Percentiles rank a stretch among this genome's conserved stretches.
Evolutionary conservation across 345 rosid genomes (phyloP).

Genomic region (Salix koriyanagi): DNA sequence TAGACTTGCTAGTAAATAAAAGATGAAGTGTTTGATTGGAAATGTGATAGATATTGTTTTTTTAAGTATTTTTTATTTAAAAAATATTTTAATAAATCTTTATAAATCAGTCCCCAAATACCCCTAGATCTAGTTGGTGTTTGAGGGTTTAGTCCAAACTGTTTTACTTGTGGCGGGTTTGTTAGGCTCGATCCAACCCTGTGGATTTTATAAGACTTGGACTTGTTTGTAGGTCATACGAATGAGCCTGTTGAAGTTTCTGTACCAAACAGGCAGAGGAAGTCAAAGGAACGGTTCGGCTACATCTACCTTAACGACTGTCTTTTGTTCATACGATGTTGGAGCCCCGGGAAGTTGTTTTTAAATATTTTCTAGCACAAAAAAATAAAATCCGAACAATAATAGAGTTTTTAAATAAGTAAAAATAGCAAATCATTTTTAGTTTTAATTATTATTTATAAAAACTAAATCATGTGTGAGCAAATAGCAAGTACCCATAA

Average conservation of each 20-base stretch:
- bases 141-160: not conserved
- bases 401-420: too few relatives aligned
- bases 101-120: too few relatives aligned
- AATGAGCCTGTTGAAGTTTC: not conserved
- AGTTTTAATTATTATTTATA: too few relatives aligned
- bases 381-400: too few relatives aligned
- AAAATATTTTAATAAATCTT: too few relatives aligned
- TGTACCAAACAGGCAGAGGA: slow-evolving; percentile 10
- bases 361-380: too few relatives aligned
- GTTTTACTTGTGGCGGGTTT: not conserved
- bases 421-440: too few relatives aligned
- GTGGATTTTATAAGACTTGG: not conserved
- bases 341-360: too few relatives aligned
- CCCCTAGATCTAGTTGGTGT: slow-evolving; percentile 25
- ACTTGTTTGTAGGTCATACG: not conserved
- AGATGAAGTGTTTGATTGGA: not conserved
- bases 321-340: too few relatives aligned
- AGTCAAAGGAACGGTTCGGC: slow-evolving; percentile 56
- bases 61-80: too few relatives aligned
- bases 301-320: slow-evolving; percentile 26
- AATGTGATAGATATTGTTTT: too few relatives aligned
- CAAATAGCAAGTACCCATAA: not conserved
- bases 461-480: too few relatives aligned
- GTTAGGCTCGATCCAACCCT: slow-evolving; percentile 22
- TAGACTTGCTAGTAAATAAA: slow-evolving; percentile 28